phyloP scores from a whole-genome alignment of 352 stramenopile species.

The Elongisporangium senticosum region DNA sequence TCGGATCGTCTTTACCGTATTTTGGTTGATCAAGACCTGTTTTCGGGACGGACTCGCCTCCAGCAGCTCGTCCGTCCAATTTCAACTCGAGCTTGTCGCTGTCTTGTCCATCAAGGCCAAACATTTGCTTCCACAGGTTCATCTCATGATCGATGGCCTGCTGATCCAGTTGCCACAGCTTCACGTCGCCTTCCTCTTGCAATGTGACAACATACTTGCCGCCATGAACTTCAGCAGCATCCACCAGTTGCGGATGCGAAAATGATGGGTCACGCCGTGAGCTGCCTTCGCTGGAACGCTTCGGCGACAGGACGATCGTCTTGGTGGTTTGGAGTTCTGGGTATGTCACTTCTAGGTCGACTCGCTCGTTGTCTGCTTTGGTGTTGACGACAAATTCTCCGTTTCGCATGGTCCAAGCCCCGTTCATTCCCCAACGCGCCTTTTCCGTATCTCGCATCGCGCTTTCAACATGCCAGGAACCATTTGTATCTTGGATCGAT shows the following conservation, averaged over 20 bases:
- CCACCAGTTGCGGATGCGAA: conserved; percentile 32
- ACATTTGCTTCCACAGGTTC: conserved; percentile 65
- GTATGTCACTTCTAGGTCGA: conserved; percentile 38
- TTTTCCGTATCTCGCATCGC: conserved; percentile 11
- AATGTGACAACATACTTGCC: conserved; percentile 45
- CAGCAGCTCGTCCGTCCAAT: conserved; percentile 30
- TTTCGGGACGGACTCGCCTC: conserved; percentile 45
- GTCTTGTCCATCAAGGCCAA: conserved; percentile 20
- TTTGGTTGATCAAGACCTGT: conserved; percentile 84
- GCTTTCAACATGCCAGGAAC: conserved; percentile 13
- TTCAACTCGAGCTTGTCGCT: conserved; percentile 35
- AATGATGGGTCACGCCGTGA: neutral
- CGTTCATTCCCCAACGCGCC: conserved; percentile 15
- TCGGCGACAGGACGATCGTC: conserved; percentile 29
- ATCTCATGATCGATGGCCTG: conserved; percentile 37
- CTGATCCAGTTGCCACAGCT: conserved; percentile 61
- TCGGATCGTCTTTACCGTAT: conserved; percentile 91
- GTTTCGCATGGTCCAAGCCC: conserved; percentile 18
- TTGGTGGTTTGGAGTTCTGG: conserved; percentile 24
- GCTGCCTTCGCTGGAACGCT: neutral
- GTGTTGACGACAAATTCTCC: conserved; percentile 19
- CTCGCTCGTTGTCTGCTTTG: conserved; percentile 14
- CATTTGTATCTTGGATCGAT: conserved; percentile 7
- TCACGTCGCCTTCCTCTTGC: conserved; percentile 45
- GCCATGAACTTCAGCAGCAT: conserved; percentile 21